Evolutionary conservation across 352 stramenopile species (phyloP).

Genomic region (Pythium vanterpoolii): DNA sequence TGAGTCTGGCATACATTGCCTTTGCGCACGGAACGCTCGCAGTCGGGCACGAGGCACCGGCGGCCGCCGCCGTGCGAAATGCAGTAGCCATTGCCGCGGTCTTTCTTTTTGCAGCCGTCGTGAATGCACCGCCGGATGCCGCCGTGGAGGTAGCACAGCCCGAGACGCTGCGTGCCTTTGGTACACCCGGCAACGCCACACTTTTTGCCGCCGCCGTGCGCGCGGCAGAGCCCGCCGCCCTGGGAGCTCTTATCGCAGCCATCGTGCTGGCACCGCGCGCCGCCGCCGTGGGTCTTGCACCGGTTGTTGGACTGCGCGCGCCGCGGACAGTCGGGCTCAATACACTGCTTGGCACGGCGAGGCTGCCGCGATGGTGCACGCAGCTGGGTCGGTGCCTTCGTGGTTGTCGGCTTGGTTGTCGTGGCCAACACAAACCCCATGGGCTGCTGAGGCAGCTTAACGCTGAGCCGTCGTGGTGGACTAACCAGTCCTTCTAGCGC

Average conservation of each 20-base stretch:
- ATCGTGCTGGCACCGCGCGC: slow-evolving; percentile 62
- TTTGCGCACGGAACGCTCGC: slow-evolving; percentile 64
- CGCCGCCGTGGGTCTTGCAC: slow-evolving; percentile 79
- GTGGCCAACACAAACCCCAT: background rate
- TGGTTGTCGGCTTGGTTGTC: background rate
- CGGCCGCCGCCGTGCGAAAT: slow-evolving; percentile 76
- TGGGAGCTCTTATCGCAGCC: slow-evolving; percentile 80
- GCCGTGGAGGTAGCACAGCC: slow-evolving; percentile 78
- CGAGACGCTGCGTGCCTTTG: slow-evolving; percentile 74
- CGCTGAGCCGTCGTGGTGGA: slow-evolving; percentile 13
- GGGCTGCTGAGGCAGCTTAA: slow-evolving; percentile 1
- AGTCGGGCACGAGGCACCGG: slow-evolving; percentile 55
- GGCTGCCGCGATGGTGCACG: slow-evolving; percentile 20
- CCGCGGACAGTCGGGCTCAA: slow-evolving; percentile 52
- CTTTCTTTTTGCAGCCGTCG: slow-evolving; percentile 79
- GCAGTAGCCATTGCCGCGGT: slow-evolving; percentile 79
- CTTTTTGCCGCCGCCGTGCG: slow-evolving; percentile 70
- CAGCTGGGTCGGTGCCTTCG: background rate
- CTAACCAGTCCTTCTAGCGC: slow-evolving; percentile 9
- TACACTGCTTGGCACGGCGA: slow-evolving; percentile 62
- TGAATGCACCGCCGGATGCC: slow-evolving; percentile 70
- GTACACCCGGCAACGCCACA: slow-evolving; percentile 61
- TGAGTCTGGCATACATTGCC: slow-evolving; percentile 77
- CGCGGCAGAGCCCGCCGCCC: slow-evolving; percentile 59
- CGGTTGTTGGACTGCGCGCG: slow-evolving; percentile 77